Evolutionary conservation across 352 stramenopile genomes (phyloP), one percentile per base, ranked within the genome.

Genomic region (Phytopythium boreale): DNA sequence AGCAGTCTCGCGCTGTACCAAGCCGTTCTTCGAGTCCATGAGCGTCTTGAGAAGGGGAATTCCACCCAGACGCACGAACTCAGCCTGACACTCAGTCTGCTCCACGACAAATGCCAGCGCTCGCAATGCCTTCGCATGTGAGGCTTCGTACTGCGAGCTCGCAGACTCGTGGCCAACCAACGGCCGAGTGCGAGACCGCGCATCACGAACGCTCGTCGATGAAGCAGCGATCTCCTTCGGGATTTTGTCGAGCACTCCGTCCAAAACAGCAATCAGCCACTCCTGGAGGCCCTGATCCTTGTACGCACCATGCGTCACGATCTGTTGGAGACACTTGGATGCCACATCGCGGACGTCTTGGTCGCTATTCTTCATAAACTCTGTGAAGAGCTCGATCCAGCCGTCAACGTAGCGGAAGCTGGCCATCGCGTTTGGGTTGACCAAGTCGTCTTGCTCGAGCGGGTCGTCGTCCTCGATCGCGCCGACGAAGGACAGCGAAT

Each of bases 301-400:
- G 64, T 89, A 74, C 17, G 34, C 55, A 9, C 82, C 76, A 29
- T 68, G 52, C 1, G 63, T 77, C 5, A 72, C 72, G 17, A 92
- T 75, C 56, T 88, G 80, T 9, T 87, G 55, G 9, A 92, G 72
- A 51, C 84, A 92, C n/a, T 71, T 61, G 1, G 76, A 76, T 10
- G 84, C 84, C 59, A 90, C 65, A 19, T 69, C 66, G 5, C 79
- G 75, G 14, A 92, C 75, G 0, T 67, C 64, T 24, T 76, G 56
- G 53, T 90, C 62, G n/a, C 77, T 70, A 34, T 72, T 84, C 22
- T 76, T 75, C 9, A 90, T 46, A 36, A 88, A 87, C 14, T 80
- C 70, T 11, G 81, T 89, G 59, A 90, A 90, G n/a, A 92, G 51
- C 52, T 90, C 84, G 55, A 92, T 90, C 84, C 84, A 93, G 5